Conservation (phyloP, 2,329 filamentous ascomycete genomes). For the Talaromyces sp. region DNA sequence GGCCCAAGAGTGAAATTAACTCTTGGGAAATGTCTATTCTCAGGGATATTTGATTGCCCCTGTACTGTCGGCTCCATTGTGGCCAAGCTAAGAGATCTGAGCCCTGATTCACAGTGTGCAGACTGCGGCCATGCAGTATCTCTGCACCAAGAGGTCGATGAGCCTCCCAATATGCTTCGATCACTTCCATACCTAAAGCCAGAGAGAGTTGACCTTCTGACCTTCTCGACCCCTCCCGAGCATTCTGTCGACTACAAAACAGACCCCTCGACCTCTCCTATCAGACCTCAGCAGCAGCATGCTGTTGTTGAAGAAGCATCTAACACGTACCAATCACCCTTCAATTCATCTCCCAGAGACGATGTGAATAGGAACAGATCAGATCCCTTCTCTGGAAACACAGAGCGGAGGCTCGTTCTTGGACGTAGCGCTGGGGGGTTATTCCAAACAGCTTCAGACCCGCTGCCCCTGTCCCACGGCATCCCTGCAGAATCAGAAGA, state of each 20-base stretch:
- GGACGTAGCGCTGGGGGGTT: neutral
- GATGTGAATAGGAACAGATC: neutral
- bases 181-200: neutral
- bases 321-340: neutral
- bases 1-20: neutral
- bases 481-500: neutral
- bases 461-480: neutral
- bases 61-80: neutral
- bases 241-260: neutral
- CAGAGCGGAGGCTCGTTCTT: too few relatives aligned
- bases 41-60: slow-evolving; percentile 2
- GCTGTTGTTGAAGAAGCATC: neutral
- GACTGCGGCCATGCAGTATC: neutral
- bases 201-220: neutral
- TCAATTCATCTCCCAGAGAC: neutral
- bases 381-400: neutral
- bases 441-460: neutral
- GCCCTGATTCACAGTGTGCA: neutral
- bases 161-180: neutral
- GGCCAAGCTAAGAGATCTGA: neutral
- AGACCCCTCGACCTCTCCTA: neutral
- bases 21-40: neutral
- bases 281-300: neutral
- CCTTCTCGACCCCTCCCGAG: neutral
- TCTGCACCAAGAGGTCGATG: neutral